Evolutionary conservation across 2,329 filamentous ascomycete species (phyloP).

Genomic region (Calonectria crousiana): DNA sequence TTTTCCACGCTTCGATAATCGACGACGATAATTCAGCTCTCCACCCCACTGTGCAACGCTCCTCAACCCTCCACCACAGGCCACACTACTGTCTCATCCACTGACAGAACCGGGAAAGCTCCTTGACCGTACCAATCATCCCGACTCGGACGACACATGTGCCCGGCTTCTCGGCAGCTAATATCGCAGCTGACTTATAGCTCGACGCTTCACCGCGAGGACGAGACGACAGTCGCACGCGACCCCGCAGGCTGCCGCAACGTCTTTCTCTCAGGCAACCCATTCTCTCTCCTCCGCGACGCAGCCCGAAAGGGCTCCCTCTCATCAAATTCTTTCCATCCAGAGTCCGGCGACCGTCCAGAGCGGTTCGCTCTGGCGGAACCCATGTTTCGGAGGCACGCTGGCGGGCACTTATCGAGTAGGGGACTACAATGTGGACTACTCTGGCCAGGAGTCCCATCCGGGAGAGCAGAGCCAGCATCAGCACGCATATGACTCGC

Average conservation of each 20-base stretch:
- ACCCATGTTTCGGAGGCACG: constrained; percentile 79
- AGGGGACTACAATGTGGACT: constrained; percentile 81
- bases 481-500: constrained; percentile 71
- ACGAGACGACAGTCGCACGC: constrained; percentile 38
- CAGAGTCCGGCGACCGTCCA: constrained; percentile 77
- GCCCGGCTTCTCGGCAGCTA: constrained; percentile 40
- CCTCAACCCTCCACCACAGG: constrained; percentile 39
- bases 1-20: constrained; percentile 36
- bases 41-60: constrained; percentile 29
- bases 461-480: constrained; percentile 74
- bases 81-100: constrained; percentile 41
- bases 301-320: constrained; percentile 67
- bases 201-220: constrained; percentile 36
- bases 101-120: constrained; percentile 46
- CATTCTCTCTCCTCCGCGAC: constrained; percentile 48
- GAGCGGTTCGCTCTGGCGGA: constrained; percentile 82
- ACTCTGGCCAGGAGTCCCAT: constrained; percentile 76
- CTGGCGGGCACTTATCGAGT: constrained; percentile 81
- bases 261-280: constrained; percentile 40
- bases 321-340: constrained; percentile 69
- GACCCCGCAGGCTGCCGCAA: constrained; percentile 44
- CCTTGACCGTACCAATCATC: constrained; percentile 42
- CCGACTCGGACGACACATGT: constrained; percentile 40
- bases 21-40: constrained; percentile 39
- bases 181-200: constrained; percentile 44